phyloP scores from a whole-genome alignment of 83 land plant species.

The Larix sibirica region DNA sequence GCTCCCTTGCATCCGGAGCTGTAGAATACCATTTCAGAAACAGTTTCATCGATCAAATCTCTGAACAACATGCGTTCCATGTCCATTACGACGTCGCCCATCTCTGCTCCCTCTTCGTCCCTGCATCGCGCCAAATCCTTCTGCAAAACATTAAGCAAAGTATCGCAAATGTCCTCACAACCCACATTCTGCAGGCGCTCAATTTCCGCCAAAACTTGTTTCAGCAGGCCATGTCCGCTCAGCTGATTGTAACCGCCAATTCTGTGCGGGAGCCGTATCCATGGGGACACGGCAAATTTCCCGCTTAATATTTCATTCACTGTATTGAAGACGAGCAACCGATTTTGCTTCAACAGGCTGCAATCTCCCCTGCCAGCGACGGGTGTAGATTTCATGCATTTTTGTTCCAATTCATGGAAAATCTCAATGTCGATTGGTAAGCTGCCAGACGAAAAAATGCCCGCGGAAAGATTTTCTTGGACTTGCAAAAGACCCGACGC shows the following conservation, averaged over 20 bases:
- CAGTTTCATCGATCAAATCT: slow-evolving; percentile 66
- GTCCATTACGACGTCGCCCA: slow-evolving; percentile 54
- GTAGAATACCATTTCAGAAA: slow-evolving; percentile 12
- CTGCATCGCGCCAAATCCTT: too few relatives aligned
- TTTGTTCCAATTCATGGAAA: background rate
- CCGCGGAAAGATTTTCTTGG: background rate
- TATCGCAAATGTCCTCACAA: too few relatives aligned
- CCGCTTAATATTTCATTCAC: slow-evolving; percentile 42
- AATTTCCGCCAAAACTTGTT: slow-evolving; percentile 46
- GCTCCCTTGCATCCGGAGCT: too few relatives aligned
- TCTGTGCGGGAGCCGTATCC: slow-evolving; percentile 12
- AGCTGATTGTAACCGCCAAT: background rate
- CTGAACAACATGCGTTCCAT: slow-evolving; percentile 64
- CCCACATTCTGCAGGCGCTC: too few relatives aligned
- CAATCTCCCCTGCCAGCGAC: slow-evolving; percentile 23
- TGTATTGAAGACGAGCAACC: slow-evolving; percentile 54
- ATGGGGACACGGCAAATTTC: slow-evolving; percentile 29
- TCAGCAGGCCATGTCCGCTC: background rate
- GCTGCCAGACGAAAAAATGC: background rate
- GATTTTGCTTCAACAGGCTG: slow-evolving; percentile 21
- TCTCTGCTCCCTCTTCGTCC: slow-evolving; percentile 21
- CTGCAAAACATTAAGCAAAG: too few relatives aligned
- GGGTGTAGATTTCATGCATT: slow-evolving; percentile 33
- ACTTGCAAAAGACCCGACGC: slow-evolving; percentile 15
- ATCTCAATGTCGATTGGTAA: slow-evolving; percentile 15